Evolutionary conservation across 352 stramenopile species (phyloP), one percentile per base, ranked within the genome.

Genomic region (Phytophthora chlamydospora): DNA sequence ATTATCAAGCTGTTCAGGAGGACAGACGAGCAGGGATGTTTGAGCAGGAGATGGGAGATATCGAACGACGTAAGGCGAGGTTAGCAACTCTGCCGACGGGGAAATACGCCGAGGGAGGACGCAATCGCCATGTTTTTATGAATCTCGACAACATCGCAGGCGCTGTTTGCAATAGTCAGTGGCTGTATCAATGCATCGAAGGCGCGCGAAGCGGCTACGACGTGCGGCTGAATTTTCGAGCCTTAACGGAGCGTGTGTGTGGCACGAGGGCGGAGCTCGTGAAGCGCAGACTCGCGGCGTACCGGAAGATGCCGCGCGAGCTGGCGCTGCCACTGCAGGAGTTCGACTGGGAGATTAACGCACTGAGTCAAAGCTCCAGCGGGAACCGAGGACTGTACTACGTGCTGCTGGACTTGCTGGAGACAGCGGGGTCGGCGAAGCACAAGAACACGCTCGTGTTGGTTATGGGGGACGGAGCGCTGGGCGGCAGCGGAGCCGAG

Each of bases 131-230:
- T 55, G 66, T 78, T 48, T 76, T 73, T 49, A 76, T 82, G 48
- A 75, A 82, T 61, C 49, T 78, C 13, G 73, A 82, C 62, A 82
- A 82, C 38, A 54, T 78, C 33, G 69, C 62, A 9, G 57, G 56
- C 10, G 65, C 62, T 8, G 54, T 76, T 2, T 62, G 45, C 31
- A 63, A 58, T 44, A 62, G 52, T 49, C 54, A 72, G 24, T 58
- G 66, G 41, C 47, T 82, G 11, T 66, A 75, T 31, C 51, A 62
- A 38, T 46, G 36, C 1, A 63, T 81, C 38, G 43, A 52, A 12
- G 68, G 68, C 6, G 73, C 68, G 1, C 33, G n/a, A 10, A 69
- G 55, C 7, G 56, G 42, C 17, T 65, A 52, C 27, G 73, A 78
- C 45, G 47, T 78, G 29, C 49, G 52, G n/a, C 41, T 82, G 17